Conservation (phyloP, 352 stramenopile genomes). For the Globisporangium acanthophoron region DNA sequence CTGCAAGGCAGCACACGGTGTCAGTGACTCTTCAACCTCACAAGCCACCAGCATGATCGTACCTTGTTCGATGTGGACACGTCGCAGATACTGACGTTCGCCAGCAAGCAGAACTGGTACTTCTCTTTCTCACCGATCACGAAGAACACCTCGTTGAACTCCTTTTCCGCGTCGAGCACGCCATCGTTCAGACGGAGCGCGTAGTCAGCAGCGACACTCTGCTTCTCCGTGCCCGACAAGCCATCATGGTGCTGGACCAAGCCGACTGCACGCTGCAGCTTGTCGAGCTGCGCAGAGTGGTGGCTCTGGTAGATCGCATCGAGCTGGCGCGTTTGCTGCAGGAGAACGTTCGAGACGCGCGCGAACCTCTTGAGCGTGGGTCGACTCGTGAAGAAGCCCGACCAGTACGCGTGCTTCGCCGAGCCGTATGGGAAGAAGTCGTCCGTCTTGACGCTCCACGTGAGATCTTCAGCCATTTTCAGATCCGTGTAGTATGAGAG, state of each 20-base stretch:
- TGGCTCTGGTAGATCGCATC: constrained; percentile 74
- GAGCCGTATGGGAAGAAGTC: constrained; percentile 98
- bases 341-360: constrained; percentile 80
- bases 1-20: constrained; percentile 5
- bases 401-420: constrained; percentile 91
- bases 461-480: constrained; percentile 81
- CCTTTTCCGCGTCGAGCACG: constrained; percentile 53
- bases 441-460: constrained; percentile 89
- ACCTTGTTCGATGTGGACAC: constrained; percentile 52
- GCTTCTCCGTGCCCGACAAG: constrained; percentile 94
- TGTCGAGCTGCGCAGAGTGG: constrained; percentile 37
- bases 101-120: constrained; percentile 61
- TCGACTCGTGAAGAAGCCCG: constrained; percentile 95
- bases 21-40: not conserved
- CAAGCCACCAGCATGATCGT: not conserved
- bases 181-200: constrained; percentile 87
- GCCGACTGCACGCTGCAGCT: constrained; percentile 86
- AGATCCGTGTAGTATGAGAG: constrained; percentile 93
- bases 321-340: constrained; percentile 90
- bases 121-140: constrained; percentile 63
- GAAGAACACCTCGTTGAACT: constrained; percentile 71
- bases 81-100: constrained; percentile 92
- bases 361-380: constrained; percentile 91
- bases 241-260: constrained; percentile 97
- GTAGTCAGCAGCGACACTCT: constrained; percentile 95